Evolutionary conservation across 306 rosid species (phyloP).

Genomic region (Hippophae gyantsensis): DNA sequence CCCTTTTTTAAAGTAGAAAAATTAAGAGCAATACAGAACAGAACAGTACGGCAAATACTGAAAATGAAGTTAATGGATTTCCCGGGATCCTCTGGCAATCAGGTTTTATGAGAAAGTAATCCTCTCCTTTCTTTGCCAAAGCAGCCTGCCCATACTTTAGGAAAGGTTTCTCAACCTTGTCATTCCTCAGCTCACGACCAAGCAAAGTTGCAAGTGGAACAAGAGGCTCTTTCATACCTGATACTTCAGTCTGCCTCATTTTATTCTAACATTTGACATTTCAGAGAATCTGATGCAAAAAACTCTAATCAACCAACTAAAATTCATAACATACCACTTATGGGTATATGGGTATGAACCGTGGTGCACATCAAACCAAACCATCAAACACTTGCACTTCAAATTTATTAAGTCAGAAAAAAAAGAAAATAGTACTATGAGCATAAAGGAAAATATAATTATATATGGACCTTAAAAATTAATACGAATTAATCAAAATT

Average conservation of each 20-base stretch:
- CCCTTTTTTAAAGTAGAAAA: background rate
- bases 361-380: background rate
- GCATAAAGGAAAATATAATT: background rate
- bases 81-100: conserved; percentile 75
- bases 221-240: conserved; percentile 46
- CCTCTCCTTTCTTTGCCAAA: conserved; percentile 98
- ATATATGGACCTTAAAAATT: too few species aligned
- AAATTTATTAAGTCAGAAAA: background rate
- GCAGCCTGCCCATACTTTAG: conserved; percentile 95
- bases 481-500: too few species aligned
- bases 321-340: background rate
- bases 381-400: background rate
- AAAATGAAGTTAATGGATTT: conserved; percentile 62
- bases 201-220: conserved; percentile 88
- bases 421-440: background rate
- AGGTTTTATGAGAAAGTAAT: conserved; percentile 72
- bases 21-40: conserved; percentile 6
- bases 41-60: conserved; percentile 80
- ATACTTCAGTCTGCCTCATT: conserved; percentile 60
- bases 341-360: background rate
- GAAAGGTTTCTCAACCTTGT: conserved; percentile 66
- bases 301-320: conserved; percentile 16
- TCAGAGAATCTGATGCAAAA: conserved; percentile 23
- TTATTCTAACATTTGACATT: conserved; percentile 39
- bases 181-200: conserved; percentile 83